A percentile compares a stretch with the other conserved stretches of the same genome.
Conservation (phyloP, 257 asterid species). For the Coffea canephora region DNA sequence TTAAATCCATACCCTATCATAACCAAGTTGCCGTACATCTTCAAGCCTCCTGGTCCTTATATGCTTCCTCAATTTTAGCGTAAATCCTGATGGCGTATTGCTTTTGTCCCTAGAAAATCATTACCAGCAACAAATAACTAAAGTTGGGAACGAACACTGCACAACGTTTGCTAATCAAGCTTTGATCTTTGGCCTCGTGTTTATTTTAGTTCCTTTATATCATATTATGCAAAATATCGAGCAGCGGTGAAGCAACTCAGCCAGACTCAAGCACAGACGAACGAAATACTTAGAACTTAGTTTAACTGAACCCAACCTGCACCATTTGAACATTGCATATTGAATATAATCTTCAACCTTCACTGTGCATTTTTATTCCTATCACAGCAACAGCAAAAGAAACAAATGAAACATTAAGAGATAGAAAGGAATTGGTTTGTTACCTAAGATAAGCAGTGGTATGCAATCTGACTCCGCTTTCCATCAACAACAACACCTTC, state of each 20-base stretch:
- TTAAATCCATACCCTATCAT: conserved; percentile 70
- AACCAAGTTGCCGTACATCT: conserved; percentile 98
- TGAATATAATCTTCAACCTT: background rate
- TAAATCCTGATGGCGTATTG: conserved; percentile 97
- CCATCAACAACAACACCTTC: conserved; percentile 91
- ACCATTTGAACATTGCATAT: background rate
- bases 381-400: background rate
- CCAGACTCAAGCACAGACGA: background rate
- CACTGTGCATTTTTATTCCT: background rate
- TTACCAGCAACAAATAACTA: conserved; percentile 1
- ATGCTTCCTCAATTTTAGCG: conserved; percentile 89
- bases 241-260: background rate
- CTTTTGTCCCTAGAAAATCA: conserved; percentile 74
- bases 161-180: background rate
- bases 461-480: conserved; percentile 93
- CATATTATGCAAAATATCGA: background rate
- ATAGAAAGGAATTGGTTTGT: conserved; percentile 7
- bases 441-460: conserved; percentile 92
- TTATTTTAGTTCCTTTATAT: background rate
- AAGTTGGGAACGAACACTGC: background rate
- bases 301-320: background rate
- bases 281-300: too few species aligned
- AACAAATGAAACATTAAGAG: background rate
- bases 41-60: conserved; percentile 95
- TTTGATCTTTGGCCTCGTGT: background rate